Evolutionary conservation across 371 early-diverging fungal genomes (phyloP), one percentile per base, ranked within the genome.

Genomic region (Phascolomyces articulosus): DNA sequence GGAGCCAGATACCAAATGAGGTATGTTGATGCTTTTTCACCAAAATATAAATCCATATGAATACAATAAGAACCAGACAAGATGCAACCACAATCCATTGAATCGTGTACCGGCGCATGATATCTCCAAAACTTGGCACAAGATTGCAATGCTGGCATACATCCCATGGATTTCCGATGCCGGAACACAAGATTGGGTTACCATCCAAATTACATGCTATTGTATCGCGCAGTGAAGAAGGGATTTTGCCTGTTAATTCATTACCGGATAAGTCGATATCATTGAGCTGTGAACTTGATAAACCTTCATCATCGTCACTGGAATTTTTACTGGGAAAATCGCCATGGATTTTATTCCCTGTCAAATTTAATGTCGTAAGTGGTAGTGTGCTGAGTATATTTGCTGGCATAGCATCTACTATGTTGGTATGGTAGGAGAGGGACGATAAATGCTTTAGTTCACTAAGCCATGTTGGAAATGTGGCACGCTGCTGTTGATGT

Each of bases 81-180:
- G 23, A 48, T 18, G 31, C 56, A 9, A 64, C 28, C 4, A 57
- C 57, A 31, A 64, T 57, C 34, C 56, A 55, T 47, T 64, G 58
- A n/a, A 64, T 64, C 64, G 27, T 64, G n/a, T 64, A 64, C n/a
- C 49, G 56, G 11, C 26, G 27, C 64, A 64, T 64, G 9, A 64
- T 23, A 18, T 48, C 58, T 16, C 41, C 15, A 18, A 64, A 64
- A 24, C 57, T 29, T 13, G 64, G 64, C 2, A 56, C 58, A 7
- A 64, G 49, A 21, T 58, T 48, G 31, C 64, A 64, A 26, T 64
- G 64, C 10, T 64, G 58, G n/a, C 64, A 64, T 21, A 64, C 20
- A 4, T 41, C n/a, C 64, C 64, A 64, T 13, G 64, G 20, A 23
- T 64, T 64, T 11, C 64, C 64, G 13, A 57, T 57, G 16, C 64